Evolutionary conservation across 257 asterid species (phyloP), one percentile per base, ranked within the genome.

Genomic region (Voacanga thouarsii): DNA sequence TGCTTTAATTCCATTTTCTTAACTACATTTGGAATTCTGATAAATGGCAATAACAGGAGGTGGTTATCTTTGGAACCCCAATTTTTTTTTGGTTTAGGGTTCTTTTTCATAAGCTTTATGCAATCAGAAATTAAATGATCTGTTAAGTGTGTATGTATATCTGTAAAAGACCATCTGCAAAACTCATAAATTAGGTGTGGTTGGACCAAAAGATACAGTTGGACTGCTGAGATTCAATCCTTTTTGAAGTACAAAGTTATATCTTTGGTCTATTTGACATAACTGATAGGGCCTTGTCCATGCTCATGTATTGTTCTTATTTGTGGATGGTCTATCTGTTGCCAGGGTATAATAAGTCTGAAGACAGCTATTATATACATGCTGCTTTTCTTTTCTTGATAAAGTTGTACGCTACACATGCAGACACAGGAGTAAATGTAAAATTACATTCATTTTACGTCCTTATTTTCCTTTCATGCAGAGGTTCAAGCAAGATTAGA

Each of bases 401-500:
- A 66, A 15, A 30, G 30, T 39, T 47, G 19, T 41, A 12, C 12
- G 39, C 10, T 69, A 12, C 51, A 49, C 18, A 21, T 28, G 11
- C 23, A 21, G 26, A 72, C 72, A 2, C 26, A 51, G 15, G 7
- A 51, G 21, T 23, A 19, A 14, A 7, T 45, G 10, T 41, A 19
- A 21, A 23, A 21, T 18, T 21, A 0, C 19, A 68, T 68, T 68
- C 26, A 41, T 21, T 37, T 21, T 41, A 68, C 41, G 30, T 68
- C 30, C 7, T 41, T 68, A 41, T 41, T 68, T 68, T 68, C 19
- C 53, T 39, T 68, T 23, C 1, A 39, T 85, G 90, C 86, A 92
- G 98, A 84, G 72, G 88, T 53, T 77, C 90, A 74, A 86, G 85
- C 88, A 91, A 89, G 90, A 82, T 56, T 78, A 82, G 85, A 78